Evolutionary conservation across 306 rosid genomes (phyloP).

Genomic region (Potentilla sterilis): DNA sequence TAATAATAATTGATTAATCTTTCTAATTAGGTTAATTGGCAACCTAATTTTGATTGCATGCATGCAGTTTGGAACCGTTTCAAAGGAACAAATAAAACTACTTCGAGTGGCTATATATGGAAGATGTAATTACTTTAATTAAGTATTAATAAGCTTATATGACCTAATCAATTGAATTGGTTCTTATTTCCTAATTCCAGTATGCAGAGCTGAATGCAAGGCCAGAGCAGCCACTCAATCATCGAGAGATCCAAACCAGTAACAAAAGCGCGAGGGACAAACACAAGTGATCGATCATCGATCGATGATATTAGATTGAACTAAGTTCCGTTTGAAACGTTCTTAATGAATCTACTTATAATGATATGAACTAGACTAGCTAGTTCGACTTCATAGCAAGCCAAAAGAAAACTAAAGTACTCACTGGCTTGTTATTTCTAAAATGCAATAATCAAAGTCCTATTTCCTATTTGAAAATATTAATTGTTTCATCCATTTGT

Average conservation of each 20-base stretch:
- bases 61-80: not conserved
- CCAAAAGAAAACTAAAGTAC: not conserved
- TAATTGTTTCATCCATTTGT: no score
- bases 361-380: no score
- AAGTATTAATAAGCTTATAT: not conserved
- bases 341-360: not conserved
- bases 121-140: constrained; percentile 37
- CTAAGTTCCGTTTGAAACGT: not conserved
- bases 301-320: not conserved
- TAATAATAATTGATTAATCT: no score
- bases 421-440: no score
- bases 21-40: no score
- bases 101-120: constrained; percentile 30
- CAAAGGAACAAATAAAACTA: not conserved
- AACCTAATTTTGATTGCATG: not conserved
- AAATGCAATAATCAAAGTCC: not conserved
- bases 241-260: not conserved
- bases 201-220: constrained; percentile 39
- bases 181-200: constrained; percentile 20
- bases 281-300: not conserved
- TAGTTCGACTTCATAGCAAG: not conserved
- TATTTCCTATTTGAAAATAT: no score
- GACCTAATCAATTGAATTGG: not conserved
- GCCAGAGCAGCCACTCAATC: constrained; percentile 28
- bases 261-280: not conserved